phyloP scores from a whole-genome alignment of 208 protist genomes.

The Wallacemonas sp. region DNA sequence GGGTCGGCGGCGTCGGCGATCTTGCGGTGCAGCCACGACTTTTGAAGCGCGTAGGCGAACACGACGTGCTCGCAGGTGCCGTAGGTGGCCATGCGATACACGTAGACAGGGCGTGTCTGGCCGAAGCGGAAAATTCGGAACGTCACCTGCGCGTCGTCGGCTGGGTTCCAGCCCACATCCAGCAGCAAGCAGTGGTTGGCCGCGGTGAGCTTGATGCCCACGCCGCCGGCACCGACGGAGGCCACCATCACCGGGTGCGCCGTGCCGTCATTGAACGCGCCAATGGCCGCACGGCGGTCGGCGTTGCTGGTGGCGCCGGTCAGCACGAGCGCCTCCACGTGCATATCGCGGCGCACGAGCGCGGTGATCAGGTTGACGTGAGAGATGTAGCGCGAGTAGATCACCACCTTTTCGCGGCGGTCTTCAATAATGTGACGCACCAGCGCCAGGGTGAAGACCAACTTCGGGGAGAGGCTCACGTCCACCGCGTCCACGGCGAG shows the following conservation, averaged over 20 bases:
- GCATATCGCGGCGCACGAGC: conserved; percentile 35
- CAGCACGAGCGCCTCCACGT: conserved; percentile 36
- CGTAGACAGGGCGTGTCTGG: conserved; percentile 83
- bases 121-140: conserved; percentile 95
- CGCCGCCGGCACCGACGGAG: conserved; percentile 90
- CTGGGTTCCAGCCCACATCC: conserved; percentile 94
- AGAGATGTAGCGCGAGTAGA: conserved; percentile 78
- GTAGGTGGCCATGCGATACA: conserved; percentile 92
- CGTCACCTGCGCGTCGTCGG: conserved; percentile 91
- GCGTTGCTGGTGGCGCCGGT: conserved; percentile 39
- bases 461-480: conserved; percentile 64
- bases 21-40: conserved; percentile 88
- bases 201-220: conserved; percentile 92
- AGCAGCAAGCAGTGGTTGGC: conserved; percentile 96
- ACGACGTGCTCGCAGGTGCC: conserved; percentile 95
- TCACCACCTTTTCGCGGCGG: conserved; percentile 67
- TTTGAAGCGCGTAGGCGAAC: conserved; percentile 84
- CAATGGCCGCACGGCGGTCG: conserved; percentile 55
- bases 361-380: conserved; percentile 54
- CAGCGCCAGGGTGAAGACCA: conserved; percentile 58
- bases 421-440: conserved; percentile 48
- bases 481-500: conserved; percentile 21
- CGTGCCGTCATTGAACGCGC: conserved; percentile 57
- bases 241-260: conserved; percentile 78
- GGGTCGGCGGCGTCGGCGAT: conserved; percentile 81